A percentile compares a stretch with the other conserved stretches of the same genome.
Conservation (phyloP, 2,329 filamentous ascomycete genomes). For the Dactylellina drechsleri region DNA sequence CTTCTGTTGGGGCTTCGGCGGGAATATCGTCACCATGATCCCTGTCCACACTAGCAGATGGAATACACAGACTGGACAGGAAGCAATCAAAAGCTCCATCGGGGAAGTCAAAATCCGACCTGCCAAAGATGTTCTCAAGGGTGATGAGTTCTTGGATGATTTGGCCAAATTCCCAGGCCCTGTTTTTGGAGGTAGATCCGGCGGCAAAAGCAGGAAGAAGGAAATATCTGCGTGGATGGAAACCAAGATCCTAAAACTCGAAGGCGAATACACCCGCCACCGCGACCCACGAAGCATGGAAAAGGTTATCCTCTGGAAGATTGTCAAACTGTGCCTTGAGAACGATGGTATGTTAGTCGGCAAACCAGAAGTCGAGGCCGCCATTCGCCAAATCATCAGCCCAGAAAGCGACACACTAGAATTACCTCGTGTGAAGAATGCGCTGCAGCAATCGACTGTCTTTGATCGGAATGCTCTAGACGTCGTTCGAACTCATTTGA, state of each 20-base stretch:
- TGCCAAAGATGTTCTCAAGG: slow-evolving; percentile 76
- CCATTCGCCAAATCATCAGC: slow-evolving; percentile 78
- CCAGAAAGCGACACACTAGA: slow-evolving; percentile 65
- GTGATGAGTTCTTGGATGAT: slow-evolving; percentile 72
- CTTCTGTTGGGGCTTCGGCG: slow-evolving; percentile 87
- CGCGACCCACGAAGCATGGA: slow-evolving; percentile 68
- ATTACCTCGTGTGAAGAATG: slow-evolving; percentile 55
- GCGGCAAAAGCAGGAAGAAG: slow-evolving; percentile 93
- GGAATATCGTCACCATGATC: slow-evolving; percentile 82
- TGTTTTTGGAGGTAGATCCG: slow-evolving; percentile 65
- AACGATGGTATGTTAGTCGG: slow-evolving; percentile 85
- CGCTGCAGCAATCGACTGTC: slow-evolving; percentile 52
- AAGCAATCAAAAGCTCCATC: slow-evolving; percentile 76
- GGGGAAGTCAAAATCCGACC: slow-evolving; percentile 83
- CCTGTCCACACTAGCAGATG: slow-evolving; percentile 64
- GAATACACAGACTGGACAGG: slow-evolving; percentile 56
- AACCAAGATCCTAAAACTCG: slow-evolving; percentile 69
- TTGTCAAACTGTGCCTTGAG: slow-evolving; percentile 82
- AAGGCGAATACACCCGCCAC: slow-evolving; percentile 59
- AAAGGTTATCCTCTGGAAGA: slow-evolving; percentile 85
- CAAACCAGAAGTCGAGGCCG: slow-evolving; percentile 74
- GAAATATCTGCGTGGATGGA: slow-evolving; percentile 84
- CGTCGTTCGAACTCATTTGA: slow-evolving; percentile 76
- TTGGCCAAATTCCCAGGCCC: slow-evolving; percentile 85
- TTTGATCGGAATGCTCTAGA: slow-evolving; percentile 76